phyloP scores from a whole-genome alignment of 208 protist species.

The Leptomonas seymouri region DNA sequence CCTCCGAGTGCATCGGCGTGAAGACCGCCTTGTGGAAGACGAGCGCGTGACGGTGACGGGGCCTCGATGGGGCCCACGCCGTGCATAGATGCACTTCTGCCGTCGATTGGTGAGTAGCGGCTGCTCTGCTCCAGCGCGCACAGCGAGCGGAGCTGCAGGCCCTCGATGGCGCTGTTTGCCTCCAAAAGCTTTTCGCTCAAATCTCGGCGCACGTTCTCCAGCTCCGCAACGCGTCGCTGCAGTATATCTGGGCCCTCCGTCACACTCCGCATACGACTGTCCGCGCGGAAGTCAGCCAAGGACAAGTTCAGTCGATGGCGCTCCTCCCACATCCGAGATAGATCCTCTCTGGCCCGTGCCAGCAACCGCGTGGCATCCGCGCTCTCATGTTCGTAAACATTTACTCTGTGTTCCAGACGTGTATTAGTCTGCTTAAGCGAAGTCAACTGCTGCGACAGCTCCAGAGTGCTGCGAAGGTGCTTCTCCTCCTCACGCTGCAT shows the following conservation, averaged over 20 bases:
- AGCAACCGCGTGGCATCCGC: slow-evolving; percentile 24
- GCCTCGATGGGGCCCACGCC: background rate
- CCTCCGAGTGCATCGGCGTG: background rate
- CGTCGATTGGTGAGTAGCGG: background rate
- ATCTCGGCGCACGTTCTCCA: slow-evolving; percentile 11
- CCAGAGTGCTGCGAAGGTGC: slow-evolving; percentile 23
- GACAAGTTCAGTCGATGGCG: slow-evolving; percentile 13
- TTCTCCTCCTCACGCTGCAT: slow-evolving; percentile 23
- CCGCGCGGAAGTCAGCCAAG: slow-evolving; percentile 10
- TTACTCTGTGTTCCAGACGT: slow-evolving; percentile 21
- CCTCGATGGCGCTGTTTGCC: slow-evolving; percentile 5
- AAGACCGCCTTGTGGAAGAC: background rate
- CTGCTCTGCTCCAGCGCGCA: background rate
- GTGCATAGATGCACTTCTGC: background rate
- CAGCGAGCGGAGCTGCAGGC: slow-evolving; percentile 1
- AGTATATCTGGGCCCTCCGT: background rate
- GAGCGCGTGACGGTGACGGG: background rate
- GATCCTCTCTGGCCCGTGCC: slow-evolving; percentile 6
- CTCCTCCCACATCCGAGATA: slow-evolving; percentile 16
- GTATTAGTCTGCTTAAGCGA: slow-evolving; percentile 25
- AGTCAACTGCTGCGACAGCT: slow-evolving; percentile 34
- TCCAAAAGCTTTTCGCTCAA: slow-evolving; percentile 3
- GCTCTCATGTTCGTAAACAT: slow-evolving; percentile 23
- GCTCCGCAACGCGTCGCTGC: slow-evolving; percentile 17
- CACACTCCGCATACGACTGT: slow-evolving; percentile 12